These are phyloP conservation scores for Tephrocybe sp. DNA, from an alignment of 768 basidiomycete species.

Conservation along the genomic window DNA sequence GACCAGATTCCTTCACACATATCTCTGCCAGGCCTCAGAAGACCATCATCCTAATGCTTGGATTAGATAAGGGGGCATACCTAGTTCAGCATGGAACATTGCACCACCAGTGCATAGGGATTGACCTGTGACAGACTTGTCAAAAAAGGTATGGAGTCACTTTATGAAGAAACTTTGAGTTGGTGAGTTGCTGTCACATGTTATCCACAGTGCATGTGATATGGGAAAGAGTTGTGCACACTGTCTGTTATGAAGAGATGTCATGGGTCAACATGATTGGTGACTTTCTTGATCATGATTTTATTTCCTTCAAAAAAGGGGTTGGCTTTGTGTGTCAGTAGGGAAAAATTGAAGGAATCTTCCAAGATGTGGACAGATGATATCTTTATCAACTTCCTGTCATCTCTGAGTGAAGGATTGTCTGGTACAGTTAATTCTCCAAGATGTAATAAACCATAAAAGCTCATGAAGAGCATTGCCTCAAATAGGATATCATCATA, in stretches of 20 bases:
- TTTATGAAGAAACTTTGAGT: slow-evolving; percentile 18
- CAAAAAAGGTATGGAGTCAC: slow-evolving; percentile 8
- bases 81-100: slow-evolving; percentile 27
- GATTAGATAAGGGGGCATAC: slow-evolving; percentile 27
- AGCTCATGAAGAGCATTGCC: slow-evolving; percentile 23
- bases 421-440: slow-evolving; percentile 29
- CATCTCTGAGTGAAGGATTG: slow-evolving; percentile 5
- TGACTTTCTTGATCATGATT: slow-evolving; percentile 7
- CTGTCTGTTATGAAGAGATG: neutral
- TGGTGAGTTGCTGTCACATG: slow-evolving; percentile 5
- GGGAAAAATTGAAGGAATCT: slow-evolving; percentile 3
- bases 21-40: slow-evolving; percentile 24
- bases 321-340: slow-evolving; percentile 24
- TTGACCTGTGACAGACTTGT: slow-evolving; percentile 28
- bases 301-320: slow-evolving; percentile 20
- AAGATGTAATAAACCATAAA: slow-evolving; percentile 24
- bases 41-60: slow-evolving; percentile 35
- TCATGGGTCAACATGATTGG: neutral
- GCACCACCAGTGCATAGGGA: slow-evolving; percentile 38
- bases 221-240: slow-evolving; percentile 16
- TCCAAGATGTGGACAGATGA: neutral
- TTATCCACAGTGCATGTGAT: slow-evolving; percentile 16
- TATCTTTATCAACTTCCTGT: neutral
- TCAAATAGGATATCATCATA: slow-evolving; percentile 29
- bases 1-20: slow-evolving; percentile 25